Base-by-base conservation (phyloP, 352 stramenopile genomes). In the Globisporangium cederbergense region DNA sequence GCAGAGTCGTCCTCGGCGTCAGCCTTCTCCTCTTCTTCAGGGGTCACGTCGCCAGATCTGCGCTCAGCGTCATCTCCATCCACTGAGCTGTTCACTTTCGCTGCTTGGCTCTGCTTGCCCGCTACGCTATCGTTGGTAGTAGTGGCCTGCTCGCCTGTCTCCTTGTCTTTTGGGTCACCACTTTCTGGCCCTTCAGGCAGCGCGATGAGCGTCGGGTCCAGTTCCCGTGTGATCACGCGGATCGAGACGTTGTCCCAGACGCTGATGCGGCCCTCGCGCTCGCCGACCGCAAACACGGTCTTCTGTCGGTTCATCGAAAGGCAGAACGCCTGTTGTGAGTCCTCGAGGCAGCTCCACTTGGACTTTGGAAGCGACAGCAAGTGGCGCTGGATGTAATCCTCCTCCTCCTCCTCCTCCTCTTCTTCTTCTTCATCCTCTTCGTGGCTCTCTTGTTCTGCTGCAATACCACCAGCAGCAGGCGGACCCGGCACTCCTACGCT, bases 201-300 rank as follows among this genome's bases (percentile, higher is more conserved):
- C 7, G 71, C 60, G 38, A 90, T 82, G 5, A 82, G 68, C 49
- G 83, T 90, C 40, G 86, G 86, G 45, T 93, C 83, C 52, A 95
- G 71, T 64, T 93, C 83, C 2, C 83, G 79, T 47, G 81, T 91
- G 67, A 93, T 89, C 32, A 90, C 83, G 28, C 81, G 83, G 14
- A 95, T 79, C 7, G 76, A 87, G 32, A 82, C 86, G 60, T 91
- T 93, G 68, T 95, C 86, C 86, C 86, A 95, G 30, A 95, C 78
- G 9, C 76, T 91, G n/a, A 95, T 73, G 46, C 85, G 78, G 5
- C 86, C 86, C 38, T 92, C 86, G 40, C 84, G 85, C 67, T 93
- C 84, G 50, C 86, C 86, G 28, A 95, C 82, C 6, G 83, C 85
- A 13, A 93, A 65, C 53, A 95, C 62, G 45, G 81, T 90, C 38